Evolutionary conservation across 495 filamentous ascomycete species (phyloP), one percentile per base, ranked within the genome.

Genomic region (Podospora conica): DNA sequence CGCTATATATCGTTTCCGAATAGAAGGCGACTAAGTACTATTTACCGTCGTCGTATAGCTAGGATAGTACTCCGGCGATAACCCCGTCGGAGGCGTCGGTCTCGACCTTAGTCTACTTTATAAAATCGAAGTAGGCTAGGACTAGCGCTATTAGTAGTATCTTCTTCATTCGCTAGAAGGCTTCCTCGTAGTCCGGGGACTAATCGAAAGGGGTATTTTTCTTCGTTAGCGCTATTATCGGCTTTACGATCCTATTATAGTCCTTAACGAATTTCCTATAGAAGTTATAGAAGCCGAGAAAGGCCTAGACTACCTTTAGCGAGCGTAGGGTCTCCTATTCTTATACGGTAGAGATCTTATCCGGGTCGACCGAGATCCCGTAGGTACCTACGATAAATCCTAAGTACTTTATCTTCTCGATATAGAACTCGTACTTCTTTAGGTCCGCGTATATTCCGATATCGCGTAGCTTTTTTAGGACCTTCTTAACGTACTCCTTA

Each of bases 1-100:
- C 21, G 18, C 15, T 24, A 0, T 23, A 40, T 20, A 68, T 33
- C 33, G 55, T 68, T 28, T 69, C 65, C 1, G 61, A 74, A 22
- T 59, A 71, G 53, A 59, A 72, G 1, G 56, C 60, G 0, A 68
- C 7, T 0, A 55, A 59, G 4, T 60, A 12, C 0, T 64, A 53
- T 12, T 54, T 53, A 29, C 1, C 18, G 5, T 48, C 64, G 31
- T 18, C 1, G 60, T 24, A 0, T 53, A 31, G 53, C 66, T 63
- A 2, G 61, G 22, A 8, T 48, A 29, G 7, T 9, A 29, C 7
- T 8, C 28, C 7, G 7, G 28, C 28, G 1, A 29, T 1, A 0
- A 29, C 48, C 0, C 28, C 12, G 1, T 58, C 22, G 2, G 10
- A 58, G 1, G n/a, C 10, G 7, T 29, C 7, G 7, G 28, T 29